Evolutionary conservation across 306 rosid species (phyloP).

Genomic region (Morella rubra): DNA sequence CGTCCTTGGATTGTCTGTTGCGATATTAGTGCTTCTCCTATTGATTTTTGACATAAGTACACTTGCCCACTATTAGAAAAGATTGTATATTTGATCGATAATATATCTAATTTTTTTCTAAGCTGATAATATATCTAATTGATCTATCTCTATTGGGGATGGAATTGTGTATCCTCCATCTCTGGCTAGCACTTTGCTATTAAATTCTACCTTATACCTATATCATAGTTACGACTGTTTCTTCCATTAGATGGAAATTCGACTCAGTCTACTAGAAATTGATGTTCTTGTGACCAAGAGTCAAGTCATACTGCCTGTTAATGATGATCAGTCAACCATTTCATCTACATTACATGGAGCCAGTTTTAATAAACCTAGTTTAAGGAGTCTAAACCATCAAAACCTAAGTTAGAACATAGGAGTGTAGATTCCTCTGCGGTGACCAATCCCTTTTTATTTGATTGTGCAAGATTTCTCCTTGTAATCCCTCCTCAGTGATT

Average conservation of each 20-base stretch:
- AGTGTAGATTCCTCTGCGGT: background rate
- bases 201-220: background rate
- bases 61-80: background rate
- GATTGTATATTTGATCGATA: constrained; percentile 20
- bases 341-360: background rate
- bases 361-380: background rate
- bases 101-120: background rate
- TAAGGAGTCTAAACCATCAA: background rate
- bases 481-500: background rate
- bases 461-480: background rate
- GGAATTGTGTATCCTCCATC: background rate
- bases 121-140: background rate
- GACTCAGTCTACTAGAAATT: background rate
- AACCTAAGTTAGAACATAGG: background rate
- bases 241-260: constrained; percentile 2
- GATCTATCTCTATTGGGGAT: background rate
- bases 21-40: constrained; percentile 1
- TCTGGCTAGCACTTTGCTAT: constrained; percentile 1
- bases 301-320: background rate
- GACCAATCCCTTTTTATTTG: background rate
- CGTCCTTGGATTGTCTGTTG: constrained; percentile 2
- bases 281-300: background rate
- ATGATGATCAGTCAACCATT: background rate
- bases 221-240: background rate
- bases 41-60: constrained; percentile 6